Evolutionary conservation across 2,329 filamentous ascomycete genomes (phyloP), one percentile per base, ranked within the genome.

Genomic region (Ophiosphaerella narmari): DNA sequence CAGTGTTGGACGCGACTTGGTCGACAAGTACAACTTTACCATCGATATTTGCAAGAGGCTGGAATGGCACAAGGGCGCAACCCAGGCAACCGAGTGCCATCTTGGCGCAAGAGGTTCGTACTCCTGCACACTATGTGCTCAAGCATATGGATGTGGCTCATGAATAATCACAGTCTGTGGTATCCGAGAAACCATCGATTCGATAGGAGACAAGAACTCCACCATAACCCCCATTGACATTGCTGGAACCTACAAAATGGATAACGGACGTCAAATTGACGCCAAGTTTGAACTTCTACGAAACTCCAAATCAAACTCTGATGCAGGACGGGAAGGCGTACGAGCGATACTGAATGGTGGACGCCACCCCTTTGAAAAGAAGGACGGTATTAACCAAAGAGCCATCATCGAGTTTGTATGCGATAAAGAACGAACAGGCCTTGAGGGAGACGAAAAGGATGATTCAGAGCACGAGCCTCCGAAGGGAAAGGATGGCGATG

Each of bases 341-440:
- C 81, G 85, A 13, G 71, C 94, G 1, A 84, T 87, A 53, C 72
- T 96, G 42, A 77, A 83, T 41, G 87, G 85, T 7, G 82, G 81
- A 11, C 73, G 77, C 39, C 80, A 80, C 40, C 75, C 75, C 0
- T 69, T 73, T 43, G 69, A 75, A n/a, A 57, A 61, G 39, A 77
- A 80, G 41, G 78, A 80, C 6, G 76, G 65, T 50, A 68, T 63
- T 24, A 77, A 83, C 52, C 89, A 95, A 72, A 86, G 85, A 65
- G 90, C 91, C 3, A 82, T 96, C 8, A 83, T 97, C 46, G 89
- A 96, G 65, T 91, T 97, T 62, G 71, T 92, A 16, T 99, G 94
- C 75, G 88, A 96, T 66, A 78, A 75, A 26, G 80, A 87, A 2
- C 81, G 83, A 59, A 86, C 86, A 7, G 92, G 92, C 1, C 81